A percentile compares a stretch with the other conserved stretches of the same genome.
phyloP scores from a whole-genome alignment of 2,329 filamentous ascomycete genomes.

The Parascedosporium putredinis region DNA sequence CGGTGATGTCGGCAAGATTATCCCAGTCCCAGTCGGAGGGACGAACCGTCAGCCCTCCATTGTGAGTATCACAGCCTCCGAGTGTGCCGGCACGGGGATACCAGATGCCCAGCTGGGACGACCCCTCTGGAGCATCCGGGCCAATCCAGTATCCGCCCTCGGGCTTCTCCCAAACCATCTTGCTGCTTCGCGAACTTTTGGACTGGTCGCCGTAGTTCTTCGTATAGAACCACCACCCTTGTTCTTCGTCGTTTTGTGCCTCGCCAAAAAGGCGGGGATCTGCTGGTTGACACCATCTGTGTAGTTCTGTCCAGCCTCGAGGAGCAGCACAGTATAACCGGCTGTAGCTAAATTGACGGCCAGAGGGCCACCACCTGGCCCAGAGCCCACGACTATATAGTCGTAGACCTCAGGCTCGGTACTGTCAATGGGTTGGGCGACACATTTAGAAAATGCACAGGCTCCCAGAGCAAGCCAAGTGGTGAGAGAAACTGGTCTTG shows the following conservation, averaged over 20 bases:
- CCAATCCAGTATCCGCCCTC: constrained; percentile 23
- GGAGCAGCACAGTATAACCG: no score
- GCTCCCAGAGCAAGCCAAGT: background rate
- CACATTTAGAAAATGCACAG: background rate
- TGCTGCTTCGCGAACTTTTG: constrained; percentile 29
- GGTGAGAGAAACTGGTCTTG: background rate
- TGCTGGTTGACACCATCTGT: no score
- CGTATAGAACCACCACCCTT: no score
- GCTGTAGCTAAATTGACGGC: no score
- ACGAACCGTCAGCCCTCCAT: constrained; percentile 39
- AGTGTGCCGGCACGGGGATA: constrained; percentile 35
- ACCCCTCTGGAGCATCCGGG: constrained; percentile 23
- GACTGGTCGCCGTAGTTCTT: constrained; percentile 34
- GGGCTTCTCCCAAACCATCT: constrained; percentile 13
- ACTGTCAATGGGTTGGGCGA: background rate
- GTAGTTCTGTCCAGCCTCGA: no score
- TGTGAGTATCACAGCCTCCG: constrained; percentile 41
- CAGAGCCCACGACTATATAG: constrained; percentile 17
- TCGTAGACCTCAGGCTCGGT: background rate
- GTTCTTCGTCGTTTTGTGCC: no score
- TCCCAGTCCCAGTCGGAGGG: constrained; percentile 39
- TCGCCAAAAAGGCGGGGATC: no score
- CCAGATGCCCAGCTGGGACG: constrained; percentile 28
- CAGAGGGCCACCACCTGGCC: constrained; percentile 38
- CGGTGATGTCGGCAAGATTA: constrained; percentile 34